Conservation (phyloP, 805 yeast genomes). For the Kodamaea leandrae region DNA sequence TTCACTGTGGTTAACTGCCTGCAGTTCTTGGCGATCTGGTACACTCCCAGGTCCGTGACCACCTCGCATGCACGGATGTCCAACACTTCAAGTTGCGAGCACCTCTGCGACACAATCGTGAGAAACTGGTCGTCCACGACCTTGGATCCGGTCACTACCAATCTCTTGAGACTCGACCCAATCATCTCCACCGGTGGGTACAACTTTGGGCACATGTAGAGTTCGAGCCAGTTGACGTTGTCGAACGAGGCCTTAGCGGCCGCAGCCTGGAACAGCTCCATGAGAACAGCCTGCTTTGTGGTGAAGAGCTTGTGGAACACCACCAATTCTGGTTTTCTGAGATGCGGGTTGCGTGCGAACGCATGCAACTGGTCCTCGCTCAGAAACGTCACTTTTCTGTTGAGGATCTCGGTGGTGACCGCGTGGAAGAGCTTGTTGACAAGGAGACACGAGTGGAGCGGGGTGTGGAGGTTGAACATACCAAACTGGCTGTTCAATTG, state of each 20-base stretch:
- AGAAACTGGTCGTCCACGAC: slow-evolving; percentile 60
- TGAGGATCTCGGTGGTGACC: slow-evolving; percentile 53
- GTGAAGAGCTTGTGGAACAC: slow-evolving; percentile 65
- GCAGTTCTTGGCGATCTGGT: slow-evolving; percentile 63
- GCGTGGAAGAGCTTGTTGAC: slow-evolving; percentile 69
- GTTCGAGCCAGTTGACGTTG: slow-evolving; percentile 64
- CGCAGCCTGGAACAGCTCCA: slow-evolving; percentile 18
- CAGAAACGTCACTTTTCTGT: slow-evolving; percentile 54
- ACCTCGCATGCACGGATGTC: slow-evolving; percentile 84
- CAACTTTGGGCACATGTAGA: slow-evolving; percentile 77
- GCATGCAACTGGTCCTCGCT: slow-evolving; percentile 44
- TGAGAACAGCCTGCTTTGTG: slow-evolving; percentile 53
- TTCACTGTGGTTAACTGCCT: slow-evolving; percentile 57
- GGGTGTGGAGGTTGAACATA: slow-evolving; percentile 16
- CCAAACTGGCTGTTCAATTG: too few relatives aligned
- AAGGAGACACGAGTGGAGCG: slow-evolving; percentile 58
- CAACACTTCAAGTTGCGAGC: slow-evolving; percentile 58
- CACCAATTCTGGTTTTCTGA: slow-evolving; percentile 41
- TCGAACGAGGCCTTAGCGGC: slow-evolving; percentile 41
- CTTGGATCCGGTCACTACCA: slow-evolving; percentile 71
- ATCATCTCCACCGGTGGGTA: slow-evolving; percentile 47
- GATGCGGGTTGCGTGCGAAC: slow-evolving; percentile 24
- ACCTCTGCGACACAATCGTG: slow-evolving; percentile 46
- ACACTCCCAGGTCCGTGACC: slow-evolving; percentile 73
- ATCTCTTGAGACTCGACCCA: slow-evolving; percentile 28